Evolutionary conservation across 2,329 filamentous ascomycete species (phyloP).

Genomic region (Phyllosticta citriasiana): DNA sequence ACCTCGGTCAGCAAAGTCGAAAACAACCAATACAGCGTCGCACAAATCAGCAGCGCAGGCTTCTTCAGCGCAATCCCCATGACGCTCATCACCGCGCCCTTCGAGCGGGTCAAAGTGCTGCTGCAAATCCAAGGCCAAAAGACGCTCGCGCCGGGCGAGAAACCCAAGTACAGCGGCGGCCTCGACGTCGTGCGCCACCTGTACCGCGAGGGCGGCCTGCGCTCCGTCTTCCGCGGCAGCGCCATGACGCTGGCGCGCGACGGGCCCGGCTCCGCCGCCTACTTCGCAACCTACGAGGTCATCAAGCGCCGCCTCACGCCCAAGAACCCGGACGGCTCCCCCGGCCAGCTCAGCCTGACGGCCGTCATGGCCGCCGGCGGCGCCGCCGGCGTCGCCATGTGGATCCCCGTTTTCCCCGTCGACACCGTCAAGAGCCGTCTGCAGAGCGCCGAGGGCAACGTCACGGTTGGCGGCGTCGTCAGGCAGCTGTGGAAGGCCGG

Average conservation of each 20-base stretch:
- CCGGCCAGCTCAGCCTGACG: constrained; percentile 68
- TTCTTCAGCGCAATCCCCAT: constrained; percentile 94
- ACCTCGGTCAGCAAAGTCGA: constrained; percentile 54
- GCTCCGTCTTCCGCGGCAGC: constrained; percentile 84
- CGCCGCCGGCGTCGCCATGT: constrained; percentile 92
- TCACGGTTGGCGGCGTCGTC: constrained; percentile 71
- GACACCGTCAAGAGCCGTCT: constrained; percentile 93
- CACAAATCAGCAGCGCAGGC: constrained; percentile 80
- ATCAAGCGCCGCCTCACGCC: constrained; percentile 84
- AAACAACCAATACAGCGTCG: constrained; percentile 66
- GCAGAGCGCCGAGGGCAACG: constrained; percentile 81
- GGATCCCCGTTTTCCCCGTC: constrained; percentile 96
- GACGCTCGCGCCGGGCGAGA: constrained; percentile 72
- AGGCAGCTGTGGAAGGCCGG: constrained; percentile 79
- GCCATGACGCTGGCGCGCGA: constrained; percentile 88
- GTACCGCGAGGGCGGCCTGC: constrained; percentile 81
- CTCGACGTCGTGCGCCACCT: constrained; percentile 87
- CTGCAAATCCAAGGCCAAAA: constrained; percentile 96
- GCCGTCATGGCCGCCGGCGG: constrained; percentile 83
- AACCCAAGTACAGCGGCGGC: constrained; percentile 81
- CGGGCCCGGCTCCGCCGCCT: constrained; percentile 84
- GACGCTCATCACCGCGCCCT: constrained; percentile 96
- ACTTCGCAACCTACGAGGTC: constrained; percentile 95
- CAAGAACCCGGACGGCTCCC: constrained; percentile 62
- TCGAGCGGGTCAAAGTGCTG: constrained; percentile 97